Evolutionary conservation across 768 basidiomycete species (phyloP), one percentile per base, ranked within the genome.

Genomic region (Pleurotus platypus): DNA sequence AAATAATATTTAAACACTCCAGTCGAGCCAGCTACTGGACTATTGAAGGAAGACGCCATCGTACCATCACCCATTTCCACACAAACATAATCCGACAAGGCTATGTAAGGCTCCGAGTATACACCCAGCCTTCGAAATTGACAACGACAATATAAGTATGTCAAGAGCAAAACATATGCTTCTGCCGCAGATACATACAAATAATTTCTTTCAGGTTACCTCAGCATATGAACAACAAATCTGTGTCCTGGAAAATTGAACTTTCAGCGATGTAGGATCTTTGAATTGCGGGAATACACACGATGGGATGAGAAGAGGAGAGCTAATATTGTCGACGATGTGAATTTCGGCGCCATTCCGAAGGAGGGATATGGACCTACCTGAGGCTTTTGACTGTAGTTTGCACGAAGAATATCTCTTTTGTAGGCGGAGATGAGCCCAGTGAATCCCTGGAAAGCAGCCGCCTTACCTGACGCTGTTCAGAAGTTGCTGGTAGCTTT

Each of bases 321-420:
- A 69, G 65, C 75, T 79, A 60, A 1, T 24, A 11, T 35, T 35
- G 30, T 35, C 15, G 37, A 27, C 6, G 46, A 16, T 16, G 40
- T 58, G 26, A 22, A 22, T 15, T 46, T 49, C 18, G 59, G 49
- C 40, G 22, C 3, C 6, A 24, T 13, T 2, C 43, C 13, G 35
- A 35, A 22, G 2, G 24, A 37, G 26, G 39, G 72, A n/a, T 74
- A 72, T 54, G 0, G n/a, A 27, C 80, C 75, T 53, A 84, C 69
- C 74, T 84, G 84, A 3, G 84, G 83, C 64, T 81, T 84, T 70
- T 84, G 83, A 42, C 69, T 76, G 59, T 84, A 85, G 57, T 79
- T 78, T 56, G 65, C 61, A 18, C 66, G 65, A 39, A 84, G 68
- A 61, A 78, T 75, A 24, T 62, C 66, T 22, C 84, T 74, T 46